Evolutionary conservation across 1,284 basidiomycete genomes (phyloP).

Genomic region (Trametes hirsuta): DNA sequence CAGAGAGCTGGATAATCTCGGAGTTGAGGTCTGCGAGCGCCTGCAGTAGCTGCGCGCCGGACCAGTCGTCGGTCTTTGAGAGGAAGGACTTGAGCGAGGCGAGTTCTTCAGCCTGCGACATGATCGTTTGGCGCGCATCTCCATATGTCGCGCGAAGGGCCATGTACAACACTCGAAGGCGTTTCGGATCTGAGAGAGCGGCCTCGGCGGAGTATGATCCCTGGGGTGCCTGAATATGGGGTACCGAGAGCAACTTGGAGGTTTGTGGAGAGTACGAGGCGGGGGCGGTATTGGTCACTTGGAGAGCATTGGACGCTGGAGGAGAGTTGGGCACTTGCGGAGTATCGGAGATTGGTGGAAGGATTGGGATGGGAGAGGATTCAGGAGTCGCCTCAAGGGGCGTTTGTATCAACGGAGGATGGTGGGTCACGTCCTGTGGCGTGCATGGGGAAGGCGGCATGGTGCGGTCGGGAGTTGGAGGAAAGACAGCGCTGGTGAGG

Average conservation of each 20-base stretch:
- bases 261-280: no score
- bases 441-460: constrained; percentile 12
- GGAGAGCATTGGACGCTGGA: no score
- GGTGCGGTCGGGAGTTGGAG: constrained; percentile 16
- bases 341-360: constrained; percentile 5
- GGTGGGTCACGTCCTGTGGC: constrained; percentile 8
- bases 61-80: constrained; percentile 42
- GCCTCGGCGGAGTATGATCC: constrained; percentile 24
- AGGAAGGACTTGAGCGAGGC: constrained; percentile 40
- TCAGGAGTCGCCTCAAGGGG: constrained; percentile 15
- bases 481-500: constrained; percentile 19
- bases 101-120: constrained; percentile 38
- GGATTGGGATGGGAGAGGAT: constrained; percentile 1
- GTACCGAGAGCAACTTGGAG: no score
- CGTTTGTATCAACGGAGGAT: constrained; percentile 20
- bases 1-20: constrained; percentile 42
- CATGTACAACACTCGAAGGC: constrained; percentile 25
- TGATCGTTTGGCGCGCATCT: constrained; percentile 23
- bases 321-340: background rate
- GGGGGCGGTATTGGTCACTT: no score
- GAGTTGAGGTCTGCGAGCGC: constrained; percentile 41
- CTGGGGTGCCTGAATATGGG: no score
- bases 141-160: constrained; percentile 22
- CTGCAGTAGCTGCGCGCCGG: constrained; percentile 42
- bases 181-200: constrained; percentile 21